phyloP scores from a whole-genome alignment of 345 rosid species.

The Microcos paniculata region DNA sequence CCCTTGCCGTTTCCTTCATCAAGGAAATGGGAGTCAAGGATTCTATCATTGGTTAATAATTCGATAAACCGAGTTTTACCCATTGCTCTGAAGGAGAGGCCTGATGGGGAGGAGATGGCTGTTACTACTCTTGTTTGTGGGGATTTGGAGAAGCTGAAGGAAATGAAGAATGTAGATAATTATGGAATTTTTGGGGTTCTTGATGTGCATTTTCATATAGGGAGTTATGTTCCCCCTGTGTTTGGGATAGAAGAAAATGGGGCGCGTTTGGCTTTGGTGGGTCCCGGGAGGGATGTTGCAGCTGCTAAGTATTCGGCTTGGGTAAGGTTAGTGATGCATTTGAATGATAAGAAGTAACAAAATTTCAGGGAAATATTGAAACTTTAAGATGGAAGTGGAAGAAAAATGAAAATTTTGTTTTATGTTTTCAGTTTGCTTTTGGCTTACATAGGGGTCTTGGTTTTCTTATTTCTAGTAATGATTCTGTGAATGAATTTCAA shows the following conservation, averaged over 20 bases:
- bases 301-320: slow-evolving; percentile 84
- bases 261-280: slow-evolving; percentile 80
- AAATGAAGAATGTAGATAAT: slow-evolving; percentile 15
- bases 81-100: slow-evolving; percentile 36
- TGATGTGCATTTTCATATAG: slow-evolving; percentile 65
- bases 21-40: slow-evolving; percentile 35
- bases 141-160: slow-evolving; percentile 38
- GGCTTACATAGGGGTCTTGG: neutral
- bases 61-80: slow-evolving; percentile 46
- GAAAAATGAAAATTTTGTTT: neutral
- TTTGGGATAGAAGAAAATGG: slow-evolving; percentile 54
- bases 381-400: neutral
- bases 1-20: slow-evolving; percentile 19
- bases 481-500: slow-evolving; percentile 1
- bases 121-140: slow-evolving; percentile 74
- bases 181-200: slow-evolving; percentile 29
- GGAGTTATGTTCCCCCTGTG: slow-evolving; percentile 46
- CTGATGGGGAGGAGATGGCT: slow-evolving; percentile 57
- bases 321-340: slow-evolving; percentile 60
- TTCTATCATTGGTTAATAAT: slow-evolving; percentile 43
- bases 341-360: neutral
- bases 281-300: slow-evolving; percentile 63
- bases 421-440: neutral
- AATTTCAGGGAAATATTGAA: neutral
- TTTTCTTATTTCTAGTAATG: neutral